Evolutionary conservation across 768 basidiomycete genomes (phyloP), one percentile per base, ranked within the genome.

Genomic region (Amanita polypyramis): DNA sequence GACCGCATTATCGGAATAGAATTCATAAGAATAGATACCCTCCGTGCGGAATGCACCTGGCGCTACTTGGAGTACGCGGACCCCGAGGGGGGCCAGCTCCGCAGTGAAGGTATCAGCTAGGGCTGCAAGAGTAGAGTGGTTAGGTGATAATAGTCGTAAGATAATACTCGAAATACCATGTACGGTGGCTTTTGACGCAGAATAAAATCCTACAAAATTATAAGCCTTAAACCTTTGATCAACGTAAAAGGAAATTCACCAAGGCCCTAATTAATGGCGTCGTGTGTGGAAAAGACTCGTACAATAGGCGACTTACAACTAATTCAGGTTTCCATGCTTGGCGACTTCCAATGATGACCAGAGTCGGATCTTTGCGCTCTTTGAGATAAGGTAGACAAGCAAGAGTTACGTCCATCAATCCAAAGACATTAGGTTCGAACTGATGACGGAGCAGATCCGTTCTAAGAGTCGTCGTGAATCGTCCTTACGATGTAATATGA

Each of bases 41-140:
- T 77, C 72, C 0, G 81, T 82, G 33, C 75, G 70, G 66, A 82
- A 81, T 14, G 74, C 62, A 8, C 80, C 80, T 1, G 80, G 80
- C 37, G 71, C 68, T 43, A 82, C 75, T 36, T 80, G 65, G 19
- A 79, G 64, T 17, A 77, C 70, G 30, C 76, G 74, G 54, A 83
- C 75, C 32, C 68, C 67, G 57, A 79, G 74, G 8, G 69, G 72
- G 2, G 72, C 70, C 21, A 83, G 63, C 60, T 83, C 81, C 17
- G 61, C 55, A 5, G 71, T 61, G 43, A 80, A 66, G 0, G 74
- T 73, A 60, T 82, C 80, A 2, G 73, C 69, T 20, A 80, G 55
- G 15, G 76, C 79, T 79, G 42, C 12, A 37, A 10, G 29, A 51
- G 40, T 32, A 5, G 38, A 12, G 40, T 34, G 45, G 10, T 23